Percentiles rank a stretch among this genome's conserved stretches.
phyloP scores from a whole-genome alignment of 1,139 yeast species.

The Oligophagozyma castellii region DNA sequence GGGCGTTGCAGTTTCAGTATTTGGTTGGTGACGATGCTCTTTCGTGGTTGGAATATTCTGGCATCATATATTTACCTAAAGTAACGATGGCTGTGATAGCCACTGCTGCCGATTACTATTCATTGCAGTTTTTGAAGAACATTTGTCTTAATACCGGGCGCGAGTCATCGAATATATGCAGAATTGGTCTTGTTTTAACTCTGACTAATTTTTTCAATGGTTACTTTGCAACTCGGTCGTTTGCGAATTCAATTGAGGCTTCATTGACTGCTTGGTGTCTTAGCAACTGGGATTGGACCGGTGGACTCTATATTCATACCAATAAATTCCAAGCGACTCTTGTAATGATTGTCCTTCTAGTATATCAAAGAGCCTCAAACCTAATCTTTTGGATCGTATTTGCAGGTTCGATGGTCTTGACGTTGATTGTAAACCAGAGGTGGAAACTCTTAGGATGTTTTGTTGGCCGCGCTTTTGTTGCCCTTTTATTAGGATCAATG shows the following conservation, averaged over 20 bases:
- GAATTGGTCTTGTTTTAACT: slow-evolving; percentile 31
- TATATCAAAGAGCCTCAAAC: slow-evolving; percentile 75
- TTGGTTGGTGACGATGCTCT: no score
- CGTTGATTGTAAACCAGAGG: background rate
- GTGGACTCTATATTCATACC: slow-evolving; percentile 13
- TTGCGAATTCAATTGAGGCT: slow-evolving; percentile 75
- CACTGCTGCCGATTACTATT: slow-evolving; percentile 52
- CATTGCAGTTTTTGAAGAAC: slow-evolving; percentile 20
- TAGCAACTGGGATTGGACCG: slow-evolving; percentile 58
- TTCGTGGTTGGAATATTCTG: slow-evolving; percentile 24
- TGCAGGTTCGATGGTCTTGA: slow-evolving; percentile 31
- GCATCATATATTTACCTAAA: slow-evolving; percentile 42
- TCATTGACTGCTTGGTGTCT: slow-evolving; percentile 58
- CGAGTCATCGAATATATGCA: slow-evolving; percentile 5
- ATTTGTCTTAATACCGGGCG: slow-evolving; percentile 19
- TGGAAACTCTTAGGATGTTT: slow-evolving; percentile 10
- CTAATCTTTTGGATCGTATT: slow-evolving; percentile 56
- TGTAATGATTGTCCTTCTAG: slow-evolving; percentile 39
- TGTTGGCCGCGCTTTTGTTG: slow-evolving; percentile 18
- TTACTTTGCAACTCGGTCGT: slow-evolving; percentile 69
- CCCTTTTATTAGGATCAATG: no score
- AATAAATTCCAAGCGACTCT: slow-evolving; percentile 11
- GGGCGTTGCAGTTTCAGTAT: slow-evolving; percentile 4
- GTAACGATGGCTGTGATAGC: slow-evolving; percentile 58
- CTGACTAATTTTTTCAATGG: slow-evolving; percentile 70